Base-by-base conservation (phyloP, 345 rosid species). In the Sisymbrium altissimum region DNA sequence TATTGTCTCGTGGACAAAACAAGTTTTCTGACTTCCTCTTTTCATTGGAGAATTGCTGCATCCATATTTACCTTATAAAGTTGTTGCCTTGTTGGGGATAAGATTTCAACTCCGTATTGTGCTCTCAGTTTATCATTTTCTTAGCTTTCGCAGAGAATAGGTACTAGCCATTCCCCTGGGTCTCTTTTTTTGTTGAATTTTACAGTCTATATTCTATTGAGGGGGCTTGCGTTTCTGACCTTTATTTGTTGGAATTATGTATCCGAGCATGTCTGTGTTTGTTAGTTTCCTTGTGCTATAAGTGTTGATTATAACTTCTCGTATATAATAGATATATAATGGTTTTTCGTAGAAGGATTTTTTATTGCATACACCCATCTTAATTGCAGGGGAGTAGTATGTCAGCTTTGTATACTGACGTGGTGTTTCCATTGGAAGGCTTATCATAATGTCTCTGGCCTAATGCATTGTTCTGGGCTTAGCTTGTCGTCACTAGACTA, bases 361-460 rank as follows among this genome's bases (percentile, higher is more conserved):
- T 48, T 59, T 49, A 18, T 21, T 39, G n/a, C 58, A 52, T 50
- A 35, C 33, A 29, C 62, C 27, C 33, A 54, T 76, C 66, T 55
- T 70, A 64, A 63, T 27, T 61, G 69, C 73, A 68, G 74, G 79
- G 52, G 10, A 63, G 44, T 70, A 69, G 40, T 74, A 48, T 32
- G 41, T 67, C 67, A 38, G 49, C 19, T 74, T 36, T 59, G 63
- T 67, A 39, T 75, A 38, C 62, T 59, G 5, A 67, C 50, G 29
- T 65, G 59, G 17, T 58, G 61, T 38, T 49, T 66, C 55, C 33
- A 58, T 48, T 58, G 73, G 66, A 67, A 49, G 68, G 64, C 44
- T 57, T 57, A 35, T 58, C 64, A 35, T 35, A 35, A 10, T 58
- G 9, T 35, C 64, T 58, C 62, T 29, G 9, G 64, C 29, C 45